phyloP scores from a whole-genome alignment of 805 yeast genomes.

The Saccharomycopsis sp. region DNA sequence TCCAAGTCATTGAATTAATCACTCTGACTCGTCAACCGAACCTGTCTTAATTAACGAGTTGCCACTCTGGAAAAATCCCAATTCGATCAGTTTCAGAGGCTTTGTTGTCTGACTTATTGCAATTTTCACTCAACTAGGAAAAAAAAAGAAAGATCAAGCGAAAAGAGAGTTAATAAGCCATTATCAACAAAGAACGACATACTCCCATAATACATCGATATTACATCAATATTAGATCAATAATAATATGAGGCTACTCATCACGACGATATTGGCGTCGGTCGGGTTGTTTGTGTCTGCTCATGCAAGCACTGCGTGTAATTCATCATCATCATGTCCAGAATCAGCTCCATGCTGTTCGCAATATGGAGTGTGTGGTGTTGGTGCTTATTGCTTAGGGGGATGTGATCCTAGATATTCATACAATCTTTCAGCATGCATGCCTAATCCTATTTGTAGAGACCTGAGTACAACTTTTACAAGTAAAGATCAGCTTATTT shows the following conservation, averaged over 20 bases:
- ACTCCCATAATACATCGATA: no score
- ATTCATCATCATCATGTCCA: conserved; percentile 57
- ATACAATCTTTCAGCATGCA: conserved; percentile 59
- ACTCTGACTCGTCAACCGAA: neutral
- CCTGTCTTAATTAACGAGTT: neutral
- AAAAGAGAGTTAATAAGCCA: neutral
- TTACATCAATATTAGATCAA: no score
- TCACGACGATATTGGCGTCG: no score
- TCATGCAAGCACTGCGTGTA: conserved; percentile 37
- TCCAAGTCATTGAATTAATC: no score
- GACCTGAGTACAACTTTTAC: conserved; percentile 38
- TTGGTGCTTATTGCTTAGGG: conserved; percentile 72
- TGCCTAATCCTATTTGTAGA: conserved; percentile 78
- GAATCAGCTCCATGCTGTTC: conserved; percentile 80
- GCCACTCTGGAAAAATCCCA: neutral
- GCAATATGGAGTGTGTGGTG: conserved; percentile 73
- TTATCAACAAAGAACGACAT: neutral
- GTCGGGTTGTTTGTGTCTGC: neutral
- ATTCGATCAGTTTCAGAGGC: neutral
- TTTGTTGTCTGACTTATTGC: neutral
- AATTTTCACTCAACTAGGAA: neutral
- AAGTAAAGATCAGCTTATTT: conserved; percentile 29
- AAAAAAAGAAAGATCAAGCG: neutral
- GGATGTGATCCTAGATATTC: conserved; percentile 81
- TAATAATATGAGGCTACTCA: neutral